Base-by-base conservation (phyloP, 345 rosid genomes). In the Eucalyptus decipiens region DNA sequence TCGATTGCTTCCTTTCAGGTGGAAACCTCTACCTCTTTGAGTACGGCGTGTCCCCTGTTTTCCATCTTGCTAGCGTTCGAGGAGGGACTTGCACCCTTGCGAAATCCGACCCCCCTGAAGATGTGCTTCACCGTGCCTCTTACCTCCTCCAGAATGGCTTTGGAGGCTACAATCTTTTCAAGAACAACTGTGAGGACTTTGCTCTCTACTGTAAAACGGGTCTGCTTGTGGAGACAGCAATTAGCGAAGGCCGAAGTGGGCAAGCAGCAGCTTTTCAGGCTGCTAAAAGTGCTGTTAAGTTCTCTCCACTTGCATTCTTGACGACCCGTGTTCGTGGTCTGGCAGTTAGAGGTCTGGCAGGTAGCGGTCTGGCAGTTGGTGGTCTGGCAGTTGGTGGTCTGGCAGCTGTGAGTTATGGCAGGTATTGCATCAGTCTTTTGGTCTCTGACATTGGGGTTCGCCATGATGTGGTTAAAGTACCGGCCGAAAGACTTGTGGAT, bases 81-180 rank as follows among this genome's bases (percentile, higher is more conserved):
- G 99, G 99, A 11, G 99, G 98, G 37, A 97, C 97, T 24, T 94
- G 96, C 91, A 97, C 97, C 15, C 92, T 92, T 43, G 96, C 98
- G 32, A 1, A 90, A 40, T 93, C 97, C 12, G 98, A 97, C 92
- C 88, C 96, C 37, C 87, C 92, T 3, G 93, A 93, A 62, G 92
- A 95, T 60, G 96, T 94, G 72, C 89, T 95, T 86, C 92, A 93
- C 30, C 95, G 97, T 30, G 96, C 95, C 18, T 89, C 42, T 19
- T 95, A 87, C 90, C 96, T 97, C 23, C 92, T 91, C 4, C 92
- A 69, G 54, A 95, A 96, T 56, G 98, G 98, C 34, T 96, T 97
- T 90, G 99, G 97, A 72, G 94, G 43, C 32, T 97, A 95, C 88
- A 24, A 92, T 90, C 88, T 94, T 17, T 95, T 91, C 91, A 94